phyloP scores from a whole-genome alignment of 257 asterid species.

The Solanum microdontum region DNA sequence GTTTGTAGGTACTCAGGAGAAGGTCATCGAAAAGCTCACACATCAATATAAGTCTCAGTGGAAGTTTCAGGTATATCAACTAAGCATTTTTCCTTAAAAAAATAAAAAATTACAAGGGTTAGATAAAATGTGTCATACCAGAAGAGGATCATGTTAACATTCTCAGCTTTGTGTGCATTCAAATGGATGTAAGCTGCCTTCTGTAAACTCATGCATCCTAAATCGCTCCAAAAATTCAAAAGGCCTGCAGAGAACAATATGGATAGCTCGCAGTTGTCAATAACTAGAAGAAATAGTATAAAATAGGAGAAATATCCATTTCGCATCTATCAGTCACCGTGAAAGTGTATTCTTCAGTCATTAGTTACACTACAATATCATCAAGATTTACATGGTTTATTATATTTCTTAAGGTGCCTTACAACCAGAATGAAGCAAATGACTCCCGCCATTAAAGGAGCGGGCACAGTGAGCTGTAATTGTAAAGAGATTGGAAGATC shows the following conservation, averaged over 20 bases:
- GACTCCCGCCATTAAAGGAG: background rate
- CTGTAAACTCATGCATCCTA: slow-evolving; percentile 79
- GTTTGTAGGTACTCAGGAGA: background rate
- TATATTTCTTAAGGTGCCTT: background rate
- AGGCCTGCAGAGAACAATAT: slow-evolving; percentile 50
- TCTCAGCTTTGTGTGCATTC: slow-evolving; percentile 90
- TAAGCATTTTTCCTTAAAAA: background rate
- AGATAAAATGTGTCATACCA: background rate
- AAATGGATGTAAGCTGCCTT: slow-evolving; percentile 82
- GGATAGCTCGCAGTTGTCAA: background rate
- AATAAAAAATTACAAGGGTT: background rate
- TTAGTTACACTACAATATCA: background rate
- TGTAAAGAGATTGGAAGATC: background rate
- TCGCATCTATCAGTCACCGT: background rate
- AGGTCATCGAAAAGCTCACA: background rate
- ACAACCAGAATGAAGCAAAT: background rate
- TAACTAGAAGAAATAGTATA: background rate
- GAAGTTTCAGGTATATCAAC: background rate
- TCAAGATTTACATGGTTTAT: background rate
- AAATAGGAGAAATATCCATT: background rate
- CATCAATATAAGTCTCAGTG: background rate
- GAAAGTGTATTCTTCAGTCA: background rate
- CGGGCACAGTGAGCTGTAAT: background rate
- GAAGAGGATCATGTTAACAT: background rate
- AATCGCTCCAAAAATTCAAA: slow-evolving; percentile 82